Percentiles rank a stretch among this genome's conserved stretches.
phyloP scores from a whole-genome alignment of 2,329 filamentous ascomycete species.

The Fusarium sambucinum region DNA sequence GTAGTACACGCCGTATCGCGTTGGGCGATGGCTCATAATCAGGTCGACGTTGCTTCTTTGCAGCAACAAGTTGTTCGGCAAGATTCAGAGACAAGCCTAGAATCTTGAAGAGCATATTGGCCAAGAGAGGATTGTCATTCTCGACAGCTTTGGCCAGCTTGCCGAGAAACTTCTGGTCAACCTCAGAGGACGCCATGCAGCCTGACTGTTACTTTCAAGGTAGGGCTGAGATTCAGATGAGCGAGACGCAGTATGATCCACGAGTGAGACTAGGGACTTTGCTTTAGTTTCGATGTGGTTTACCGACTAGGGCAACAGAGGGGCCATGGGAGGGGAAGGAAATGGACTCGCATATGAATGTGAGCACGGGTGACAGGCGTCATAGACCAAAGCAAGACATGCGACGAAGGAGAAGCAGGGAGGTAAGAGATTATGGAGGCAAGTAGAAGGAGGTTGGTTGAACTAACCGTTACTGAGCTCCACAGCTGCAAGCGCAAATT shows the following conservation, averaged over 20 bases:
- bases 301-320: constrained; percentile 39
- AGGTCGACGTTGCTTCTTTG: constrained; percentile 84
- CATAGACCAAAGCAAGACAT: constrained; percentile 28
- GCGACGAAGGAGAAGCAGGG: constrained; percentile 42
- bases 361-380: constrained; percentile 46
- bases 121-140: constrained; percentile 81
- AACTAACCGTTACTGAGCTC: constrained; percentile 45
- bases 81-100: constrained; percentile 91
- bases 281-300: constrained; percentile 40
- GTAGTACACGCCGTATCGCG: constrained; percentile 82
- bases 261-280: constrained; percentile 39
- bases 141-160: constrained; percentile 85
- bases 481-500: constrained; percentile 47
- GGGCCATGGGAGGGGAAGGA: constrained; percentile 29
- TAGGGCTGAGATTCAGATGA: constrained; percentile 20
- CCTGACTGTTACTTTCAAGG: constrained; percentile 23
- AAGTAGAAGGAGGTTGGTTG: constrained; percentile 45
- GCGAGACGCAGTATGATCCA: constrained; percentile 37
- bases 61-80: constrained; percentile 83
- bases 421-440: constrained; percentile 40
- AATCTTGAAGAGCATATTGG: constrained; percentile 87
- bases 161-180: constrained; percentile 97
- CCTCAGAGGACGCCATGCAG: constrained; percentile 92
- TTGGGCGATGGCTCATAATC: constrained; percentile 83
- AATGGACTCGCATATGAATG: constrained; percentile 49